Evolutionary conservation across 176 grass and related monocot genomes (phyloP).

Genomic region (Phoenix dactylifera): DNA sequence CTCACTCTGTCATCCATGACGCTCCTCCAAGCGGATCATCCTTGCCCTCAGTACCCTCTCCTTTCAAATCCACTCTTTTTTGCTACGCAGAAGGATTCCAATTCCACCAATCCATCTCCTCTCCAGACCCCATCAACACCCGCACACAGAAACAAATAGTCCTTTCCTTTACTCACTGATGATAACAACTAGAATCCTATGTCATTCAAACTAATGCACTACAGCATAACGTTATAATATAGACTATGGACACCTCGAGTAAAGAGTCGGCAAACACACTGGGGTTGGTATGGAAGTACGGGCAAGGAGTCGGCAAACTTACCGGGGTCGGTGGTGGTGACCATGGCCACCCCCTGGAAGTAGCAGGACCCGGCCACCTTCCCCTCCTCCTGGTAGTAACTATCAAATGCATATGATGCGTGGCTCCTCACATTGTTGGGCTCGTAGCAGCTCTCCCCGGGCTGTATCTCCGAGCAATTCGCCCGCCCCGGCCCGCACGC

Average conservation of each 20-base stretch:
- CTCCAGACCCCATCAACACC: too few relatives aligned
- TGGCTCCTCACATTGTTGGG: slow-evolving; percentile 74
- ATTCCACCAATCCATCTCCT: too few relatives aligned
- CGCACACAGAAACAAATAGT: too few relatives aligned
- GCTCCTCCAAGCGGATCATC: background rate
- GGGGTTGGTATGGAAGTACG: too few relatives aligned
- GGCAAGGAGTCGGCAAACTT: slow-evolving; percentile 15
- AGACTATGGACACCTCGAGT: too few relatives aligned
- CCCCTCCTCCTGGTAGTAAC: slow-evolving; percentile 76
- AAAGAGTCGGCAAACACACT: too few relatives aligned
- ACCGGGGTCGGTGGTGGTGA: slow-evolving; percentile 96
- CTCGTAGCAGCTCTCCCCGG: slow-evolving; percentile 63
- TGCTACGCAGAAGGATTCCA: too few relatives aligned
- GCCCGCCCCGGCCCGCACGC: slow-evolving; percentile 74
- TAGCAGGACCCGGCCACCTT: slow-evolving; percentile 72
- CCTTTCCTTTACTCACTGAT: too few relatives aligned
- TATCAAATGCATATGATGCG: slow-evolving; percentile 80
- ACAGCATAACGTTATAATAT: too few relatives aligned
- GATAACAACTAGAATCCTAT: too few relatives aligned
- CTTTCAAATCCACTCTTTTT: background rate
- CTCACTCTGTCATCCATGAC: background rate
- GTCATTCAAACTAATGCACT: too few relatives aligned
- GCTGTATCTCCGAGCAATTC: slow-evolving; percentile 83
- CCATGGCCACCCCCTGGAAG: slow-evolving; percentile 85
- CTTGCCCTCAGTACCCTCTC: background rate